Evolutionary conservation across 306 rosid species (phyloP).

Genomic region (Casuarina glauca): DNA sequence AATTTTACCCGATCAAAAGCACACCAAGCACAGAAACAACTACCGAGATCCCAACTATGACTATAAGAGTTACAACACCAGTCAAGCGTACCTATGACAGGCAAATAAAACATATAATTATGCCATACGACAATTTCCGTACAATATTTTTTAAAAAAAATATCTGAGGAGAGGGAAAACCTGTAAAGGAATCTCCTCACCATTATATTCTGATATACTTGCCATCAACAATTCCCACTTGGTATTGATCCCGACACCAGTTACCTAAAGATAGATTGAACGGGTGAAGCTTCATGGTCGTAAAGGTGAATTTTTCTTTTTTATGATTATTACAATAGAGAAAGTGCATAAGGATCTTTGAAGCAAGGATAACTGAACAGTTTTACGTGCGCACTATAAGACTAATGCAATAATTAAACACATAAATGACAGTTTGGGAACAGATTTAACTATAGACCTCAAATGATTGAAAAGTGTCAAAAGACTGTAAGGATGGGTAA

Average conservation of each 20-base stretch:
- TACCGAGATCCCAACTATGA: conserved; percentile 88
- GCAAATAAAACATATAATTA: neutral
- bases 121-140: neutral
- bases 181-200: conserved; percentile 99
- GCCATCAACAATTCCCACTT: conserved; percentile 99
- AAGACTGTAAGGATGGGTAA: too few relatives aligned
- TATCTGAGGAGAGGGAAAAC: conserved; percentile 35
- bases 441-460: neutral
- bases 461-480: neutral
- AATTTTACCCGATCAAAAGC: conserved; percentile 74
- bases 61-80: conserved; percentile 96
- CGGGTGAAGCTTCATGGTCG: conserved; percentile 10
- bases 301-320: neutral
- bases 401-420: neutral
- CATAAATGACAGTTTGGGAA: neutral
- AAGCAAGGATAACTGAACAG: neutral
- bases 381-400: neutral
- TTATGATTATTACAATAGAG: neutral
- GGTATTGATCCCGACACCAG: conserved; percentile 95
- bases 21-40: conserved; percentile 76
- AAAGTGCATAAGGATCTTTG: neutral
- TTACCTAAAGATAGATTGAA: conserved; percentile 59
- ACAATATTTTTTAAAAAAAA: conserved; percentile 11
- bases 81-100: conserved; percentile 86
- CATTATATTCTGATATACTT: conserved; percentile 93